Evolutionary conservation across 1,139 yeast genomes (phyloP).

Genomic region (Candida sanyaensis): DNA sequence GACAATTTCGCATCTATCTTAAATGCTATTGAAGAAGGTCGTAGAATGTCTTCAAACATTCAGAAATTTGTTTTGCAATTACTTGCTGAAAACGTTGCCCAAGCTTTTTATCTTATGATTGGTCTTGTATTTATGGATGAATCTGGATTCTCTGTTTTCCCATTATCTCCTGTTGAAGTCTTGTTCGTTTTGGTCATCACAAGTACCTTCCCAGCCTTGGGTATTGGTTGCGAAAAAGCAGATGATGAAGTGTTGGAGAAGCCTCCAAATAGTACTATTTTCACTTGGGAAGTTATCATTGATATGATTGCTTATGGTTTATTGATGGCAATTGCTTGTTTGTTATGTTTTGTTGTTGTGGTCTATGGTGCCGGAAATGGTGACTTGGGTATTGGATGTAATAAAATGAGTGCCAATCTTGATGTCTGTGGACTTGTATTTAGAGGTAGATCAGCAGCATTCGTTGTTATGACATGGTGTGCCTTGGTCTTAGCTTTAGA

Average conservation of each 20-base stretch:
- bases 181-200: slow-evolving; percentile 80
- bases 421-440: slow-evolving; percentile 64
- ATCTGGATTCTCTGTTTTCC: slow-evolving; percentile 66
- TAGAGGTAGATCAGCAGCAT: slow-evolving; percentile 78
- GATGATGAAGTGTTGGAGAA: slow-evolving; percentile 63
- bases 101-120: slow-evolving; percentile 68
- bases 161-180: slow-evolving; percentile 78
- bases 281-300: slow-evolving; percentile 66
- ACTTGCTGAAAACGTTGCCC: slow-evolving; percentile 78
- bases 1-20: slow-evolving; percentile 55
- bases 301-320: slow-evolving; percentile 79
- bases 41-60: slow-evolving; percentile 79
- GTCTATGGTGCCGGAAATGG: slow-evolving; percentile 72
- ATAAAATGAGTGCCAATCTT: slow-evolving; percentile 25
- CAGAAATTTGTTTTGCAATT: slow-evolving; percentile 80
- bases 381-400: slow-evolving; percentile 78
- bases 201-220: slow-evolving; percentile 77
- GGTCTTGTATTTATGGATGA: slow-evolving; percentile 71
- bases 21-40: slow-evolving; percentile 70
- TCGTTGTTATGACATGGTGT: slow-evolving; percentile 90
- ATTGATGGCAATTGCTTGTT: slow-evolving; percentile 72
- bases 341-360: slow-evolving; percentile 68
- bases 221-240: too few relatives aligned
- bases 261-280: slow-evolving; percentile 65
- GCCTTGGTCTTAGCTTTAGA: slow-evolving; percentile 88